A percentile compares a stretch with the other conserved stretches of the same genome.
phyloP scores from a whole-genome alignment of 495 filamentous ascomycete genomes.

The Penicillium roqueforti region DNA sequence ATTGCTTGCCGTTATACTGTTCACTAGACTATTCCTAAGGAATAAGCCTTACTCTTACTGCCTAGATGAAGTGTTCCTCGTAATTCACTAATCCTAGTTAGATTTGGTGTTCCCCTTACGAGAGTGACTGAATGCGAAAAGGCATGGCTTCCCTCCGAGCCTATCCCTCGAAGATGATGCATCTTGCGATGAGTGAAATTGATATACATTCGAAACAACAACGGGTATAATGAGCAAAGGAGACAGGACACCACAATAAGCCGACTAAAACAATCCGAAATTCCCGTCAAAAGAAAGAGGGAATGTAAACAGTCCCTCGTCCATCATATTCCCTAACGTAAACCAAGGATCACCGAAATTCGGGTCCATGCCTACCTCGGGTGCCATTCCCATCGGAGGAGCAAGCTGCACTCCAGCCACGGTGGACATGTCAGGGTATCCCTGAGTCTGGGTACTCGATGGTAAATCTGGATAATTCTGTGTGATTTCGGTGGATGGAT shows the following conservation, averaged over 20 bases:
- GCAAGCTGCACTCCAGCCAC: conserved; percentile 10
- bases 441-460: neutral
- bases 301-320: conserved; percentile 35
- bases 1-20: neutral
- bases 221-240: neutral
- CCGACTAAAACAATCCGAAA: conserved; percentile 7
- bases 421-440: conserved; percentile 16
- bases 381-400: conserved; percentile 22
- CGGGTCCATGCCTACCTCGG: conserved; percentile 28
- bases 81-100: too few relatives aligned
- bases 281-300: conserved; percentile 29
- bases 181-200: neutral
- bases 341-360: conserved; percentile 30
- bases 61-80: too few relatives aligned
- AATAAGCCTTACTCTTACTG: too few relatives aligned
- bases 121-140: neutral
- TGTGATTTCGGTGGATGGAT: conserved; percentile 4
- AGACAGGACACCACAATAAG: neutral
- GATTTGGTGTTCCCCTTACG: neutral
- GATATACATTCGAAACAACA: neutral
- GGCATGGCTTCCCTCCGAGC: neutral
- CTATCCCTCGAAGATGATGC: neutral
- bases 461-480: conserved; percentile 7
- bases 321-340: conserved; percentile 36
- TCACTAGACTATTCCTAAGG: neutral